Base-by-base conservation (phyloP, 441 rosid genomes). In the Corymbia calophylla region DNA sequence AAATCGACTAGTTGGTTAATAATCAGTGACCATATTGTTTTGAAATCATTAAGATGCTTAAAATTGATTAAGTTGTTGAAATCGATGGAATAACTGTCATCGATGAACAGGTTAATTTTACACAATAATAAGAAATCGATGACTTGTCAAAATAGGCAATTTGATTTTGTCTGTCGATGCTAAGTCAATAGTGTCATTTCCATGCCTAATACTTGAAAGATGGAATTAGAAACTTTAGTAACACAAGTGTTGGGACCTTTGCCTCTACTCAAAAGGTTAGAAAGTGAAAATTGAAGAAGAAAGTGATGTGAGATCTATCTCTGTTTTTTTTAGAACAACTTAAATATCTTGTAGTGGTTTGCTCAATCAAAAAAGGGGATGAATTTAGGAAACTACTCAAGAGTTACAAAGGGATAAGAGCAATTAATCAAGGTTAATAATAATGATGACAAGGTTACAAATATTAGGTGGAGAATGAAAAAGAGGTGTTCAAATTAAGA, bases 1-100 rank as follows among this genome's bases (percentile, higher is more conserved):
- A 66, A 9, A 68, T 68, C 7, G 39, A 14, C 47, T 4, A 18
- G 1, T 32, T 32, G 47, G 12, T 32, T 19, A 32, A 68, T 5
- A 68, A 18, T 31, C 0, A 35, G 4, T 32, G 19, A 10, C n/a
- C 1, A 0, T 0, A 9, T 68, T 1, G 7, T 12, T 32, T 2
- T 17, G 6, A 68, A 68, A 32, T 32, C 3, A 18, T 3, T 1
- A 6, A 68, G 25, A 8, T 68, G 11, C 1, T 68, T 68, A 68
- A 68, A 68, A 68, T 68, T 0, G 7, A 19, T 5, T 13, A 25
- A 25, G 62, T 10, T 13, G n/a, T 11, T 6, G 13, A 58, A 58
- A 25, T 25, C 27, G 13, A 58, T 10, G 64, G 64, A 58, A 58
- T 23, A 58, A 5, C n/a, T 9, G 3, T 39, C 25, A 58, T 58